phyloP scores from a whole-genome alignment of 495 filamentous ascomycete species.

The Neurospora sp. region DNA sequence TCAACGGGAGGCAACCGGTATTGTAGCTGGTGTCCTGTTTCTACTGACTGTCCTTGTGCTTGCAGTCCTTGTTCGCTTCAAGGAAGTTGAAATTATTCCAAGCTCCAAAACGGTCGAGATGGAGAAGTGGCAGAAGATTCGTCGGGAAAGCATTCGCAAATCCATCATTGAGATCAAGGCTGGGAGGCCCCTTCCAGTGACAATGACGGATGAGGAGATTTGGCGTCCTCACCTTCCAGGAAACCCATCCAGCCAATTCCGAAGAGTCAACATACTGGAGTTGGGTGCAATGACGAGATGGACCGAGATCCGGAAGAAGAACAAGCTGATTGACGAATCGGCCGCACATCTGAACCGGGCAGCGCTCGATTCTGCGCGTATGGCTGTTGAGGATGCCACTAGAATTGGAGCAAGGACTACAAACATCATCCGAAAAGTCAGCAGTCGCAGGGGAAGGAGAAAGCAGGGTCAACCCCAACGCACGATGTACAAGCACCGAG shows the following conservation, averaged over 20 bases:
- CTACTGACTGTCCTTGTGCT: conserved; percentile 52
- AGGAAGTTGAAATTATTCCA: conserved; percentile 55
- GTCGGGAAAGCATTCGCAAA: conserved; percentile 26
- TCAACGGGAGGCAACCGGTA: conserved; percentile 52
- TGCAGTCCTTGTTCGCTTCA: conserved; percentile 49
- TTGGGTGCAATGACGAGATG: conserved; percentile 52
- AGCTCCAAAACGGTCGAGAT: conserved; percentile 40
- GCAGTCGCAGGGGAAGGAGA: conserved; percentile 19
- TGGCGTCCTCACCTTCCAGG: conserved; percentile 60
- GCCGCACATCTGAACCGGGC: conserved; percentile 30
- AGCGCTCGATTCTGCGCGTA: conserved; percentile 25
- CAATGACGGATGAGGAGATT: conserved; percentile 41
- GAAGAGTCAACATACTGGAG: conserved; percentile 58
- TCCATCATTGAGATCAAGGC: not conserved
- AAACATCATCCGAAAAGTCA: conserved; percentile 26
- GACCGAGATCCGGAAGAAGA: conserved; percentile 61
- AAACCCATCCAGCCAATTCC: conserved; percentile 53
- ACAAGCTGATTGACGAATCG: conserved; percentile 43
- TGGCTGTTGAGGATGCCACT: conserved; percentile 22
- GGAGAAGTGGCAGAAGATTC: conserved; percentile 36
- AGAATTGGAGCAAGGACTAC: conserved; percentile 20
- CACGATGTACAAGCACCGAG: not conserved
- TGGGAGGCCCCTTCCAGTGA: conserved; percentile 13
- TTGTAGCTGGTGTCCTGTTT: conserved; percentile 52
- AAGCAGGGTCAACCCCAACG: not conserved